Percentiles rank a stretch among this genome's conserved stretches.
Conservation (phyloP, 225 moss, liverwort and hornwort species). For the Neckera pumila region DNA sequence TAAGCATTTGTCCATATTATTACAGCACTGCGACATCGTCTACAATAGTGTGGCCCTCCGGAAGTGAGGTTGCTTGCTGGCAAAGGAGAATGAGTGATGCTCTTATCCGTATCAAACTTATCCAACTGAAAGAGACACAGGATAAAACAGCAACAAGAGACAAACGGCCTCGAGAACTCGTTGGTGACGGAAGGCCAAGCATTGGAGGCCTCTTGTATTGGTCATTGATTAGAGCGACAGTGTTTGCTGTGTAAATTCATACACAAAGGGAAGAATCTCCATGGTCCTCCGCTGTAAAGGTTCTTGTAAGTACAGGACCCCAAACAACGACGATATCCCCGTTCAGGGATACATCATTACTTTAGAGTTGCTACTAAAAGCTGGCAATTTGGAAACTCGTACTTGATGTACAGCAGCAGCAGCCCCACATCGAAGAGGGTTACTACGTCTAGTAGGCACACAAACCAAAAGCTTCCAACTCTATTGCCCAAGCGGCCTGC, state of each 20-base stretch:
- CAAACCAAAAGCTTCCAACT: slow-evolving; percentile 12
- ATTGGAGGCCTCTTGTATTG: not conserved
- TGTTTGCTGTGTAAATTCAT: not conserved
- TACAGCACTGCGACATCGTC: not conserved
- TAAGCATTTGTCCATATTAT: not conserved
- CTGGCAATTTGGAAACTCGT: not conserved
- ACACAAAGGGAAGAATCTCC: not conserved
- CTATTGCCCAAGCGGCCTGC: slow-evolving; percentile 24
- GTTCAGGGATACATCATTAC: not conserved
- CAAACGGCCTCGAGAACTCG: not conserved
- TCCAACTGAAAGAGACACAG: not conserved
- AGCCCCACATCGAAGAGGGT: not conserved
- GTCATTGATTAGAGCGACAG: not conserved
- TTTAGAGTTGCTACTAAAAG: not conserved
- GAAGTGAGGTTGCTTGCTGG: not conserved
- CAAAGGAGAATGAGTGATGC: not conserved
- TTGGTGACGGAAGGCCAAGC: not conserved
- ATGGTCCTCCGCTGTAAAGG: not conserved
- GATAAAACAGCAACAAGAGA: not conserved
- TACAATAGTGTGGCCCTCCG: not conserved
- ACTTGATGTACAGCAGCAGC: not conserved
- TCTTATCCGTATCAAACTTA: not conserved
- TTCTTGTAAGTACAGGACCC: not conserved
- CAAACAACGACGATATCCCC: slow-evolving; percentile 8
- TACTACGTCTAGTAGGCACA: not conserved